Evolutionary conservation across 129 eudicot species (phyloP).

Genomic region (Chrysanthemum seticuspe): DNA sequence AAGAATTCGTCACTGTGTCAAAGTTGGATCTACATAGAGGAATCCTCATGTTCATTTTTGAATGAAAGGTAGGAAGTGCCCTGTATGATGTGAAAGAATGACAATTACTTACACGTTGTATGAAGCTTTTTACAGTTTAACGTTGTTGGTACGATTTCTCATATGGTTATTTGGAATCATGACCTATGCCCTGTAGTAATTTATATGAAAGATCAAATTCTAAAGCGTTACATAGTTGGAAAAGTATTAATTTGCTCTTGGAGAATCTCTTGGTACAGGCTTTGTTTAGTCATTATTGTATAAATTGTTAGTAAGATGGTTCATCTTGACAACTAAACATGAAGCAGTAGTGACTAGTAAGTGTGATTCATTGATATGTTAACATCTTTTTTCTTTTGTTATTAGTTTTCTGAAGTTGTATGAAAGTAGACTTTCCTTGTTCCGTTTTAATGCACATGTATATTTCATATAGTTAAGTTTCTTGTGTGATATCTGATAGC

Average conservation of each 20-base stretch:
- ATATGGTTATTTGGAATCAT: background rate
- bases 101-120: background rate
- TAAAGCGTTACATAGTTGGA: background rate
- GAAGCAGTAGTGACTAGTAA: background rate
- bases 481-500: background rate
- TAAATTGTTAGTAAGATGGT: background rate
- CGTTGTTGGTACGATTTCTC: background rate
- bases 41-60: too few relatives aligned
- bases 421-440: background rate
- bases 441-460: background rate
- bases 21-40: background rate
- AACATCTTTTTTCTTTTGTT: background rate
- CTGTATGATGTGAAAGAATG: background rate
- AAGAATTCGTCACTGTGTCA: too few relatives aligned
- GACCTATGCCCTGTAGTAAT: background rate
- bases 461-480: background rate
- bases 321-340: background rate
- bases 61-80: too few relatives aligned
- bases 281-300: background rate
- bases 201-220: background rate
- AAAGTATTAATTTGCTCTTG: background rate
- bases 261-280: conserved; percentile 2
- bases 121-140: background rate
- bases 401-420: background rate
- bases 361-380: background rate